Percentiles rank a stretch among this genome's conserved stretches.
Conservation (phyloP, 2,329 filamentous ascomycete genomes). For the Neofusicoccum kwambonambiense region DNA sequence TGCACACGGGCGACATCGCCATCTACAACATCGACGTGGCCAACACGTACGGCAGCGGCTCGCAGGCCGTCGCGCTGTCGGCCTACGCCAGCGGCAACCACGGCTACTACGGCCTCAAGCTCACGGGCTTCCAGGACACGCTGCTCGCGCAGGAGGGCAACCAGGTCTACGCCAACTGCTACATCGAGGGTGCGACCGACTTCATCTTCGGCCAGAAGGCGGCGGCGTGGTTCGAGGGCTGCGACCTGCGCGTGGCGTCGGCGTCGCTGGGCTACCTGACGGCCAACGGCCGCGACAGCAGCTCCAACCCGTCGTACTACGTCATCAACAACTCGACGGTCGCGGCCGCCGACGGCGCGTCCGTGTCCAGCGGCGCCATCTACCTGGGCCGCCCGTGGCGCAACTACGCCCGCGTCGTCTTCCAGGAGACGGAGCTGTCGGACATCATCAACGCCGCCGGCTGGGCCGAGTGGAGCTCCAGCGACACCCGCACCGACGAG, state of each 20-base stretch:
- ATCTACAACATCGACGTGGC: constrained; percentile 60
- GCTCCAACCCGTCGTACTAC: constrained; percentile 42
- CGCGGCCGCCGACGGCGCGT: constrained; percentile 34
- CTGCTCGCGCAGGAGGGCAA: constrained; percentile 42
- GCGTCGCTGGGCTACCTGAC: constrained; percentile 24
- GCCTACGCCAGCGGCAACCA: constrained; percentile 47
- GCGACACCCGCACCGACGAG: constrained; percentile 31
- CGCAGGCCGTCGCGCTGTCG: constrained; percentile 51
- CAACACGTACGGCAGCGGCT: constrained; percentile 37
- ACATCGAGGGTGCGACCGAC: constrained; percentile 58
- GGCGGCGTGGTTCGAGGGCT: constrained; percentile 45
- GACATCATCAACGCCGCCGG: constrained; percentile 58
- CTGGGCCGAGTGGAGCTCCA: constrained; percentile 44
- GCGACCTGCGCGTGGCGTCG: constrained; percentile 23
- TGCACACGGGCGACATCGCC: constrained; percentile 49
- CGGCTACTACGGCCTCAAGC: constrained; percentile 55
- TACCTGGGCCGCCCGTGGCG: constrained; percentile 53
- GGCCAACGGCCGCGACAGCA: constrained; percentile 25
- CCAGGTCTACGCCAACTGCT: constrained; percentile 54
- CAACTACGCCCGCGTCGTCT: constrained; percentile 47
- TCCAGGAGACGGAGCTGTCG: constrained; percentile 51
- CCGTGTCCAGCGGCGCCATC: constrained; percentile 34
- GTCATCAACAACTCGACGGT: constrained; percentile 53
- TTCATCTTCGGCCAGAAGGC: constrained; percentile 56
- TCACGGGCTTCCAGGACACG: constrained; percentile 58